A percentile compares a stretch with the other conserved stretches of the same genome.
phyloP scores from a whole-genome alignment of 306 rosid genomes.

The Glycine tomentella region DNA sequence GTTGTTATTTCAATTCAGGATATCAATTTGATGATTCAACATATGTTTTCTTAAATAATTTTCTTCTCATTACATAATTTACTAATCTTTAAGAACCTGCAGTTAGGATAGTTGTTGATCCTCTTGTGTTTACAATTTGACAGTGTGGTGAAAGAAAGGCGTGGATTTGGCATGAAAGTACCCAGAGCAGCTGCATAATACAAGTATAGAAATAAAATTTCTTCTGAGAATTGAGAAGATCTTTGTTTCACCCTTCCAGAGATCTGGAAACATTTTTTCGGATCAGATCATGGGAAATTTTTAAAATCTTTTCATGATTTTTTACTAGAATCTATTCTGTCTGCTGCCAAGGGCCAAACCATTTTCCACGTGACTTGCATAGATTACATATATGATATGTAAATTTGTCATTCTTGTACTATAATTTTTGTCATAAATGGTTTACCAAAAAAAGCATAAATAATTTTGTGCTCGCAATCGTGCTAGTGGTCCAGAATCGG shows the following conservation, averaged over 20 bases:
- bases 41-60: neutral
- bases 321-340: conserved; percentile 22
- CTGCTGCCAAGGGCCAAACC: neutral
- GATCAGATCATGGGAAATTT: neutral
- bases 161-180: conserved; percentile 94
- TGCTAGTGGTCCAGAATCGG: conserved; percentile 9
- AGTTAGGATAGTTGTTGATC: conserved; percentile 25
- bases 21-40: conserved; percentile 23
- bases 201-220: neutral
- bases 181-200: conserved; percentile 64
- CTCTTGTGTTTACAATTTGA: conserved; percentile 44
- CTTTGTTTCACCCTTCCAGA: conserved; percentile 32
- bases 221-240: conserved; percentile 17
- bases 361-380: conserved; percentile 4
- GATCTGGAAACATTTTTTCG: conserved; percentile 26
- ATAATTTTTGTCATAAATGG: conserved; percentile 9
- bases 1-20: conserved; percentile 10
- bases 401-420: conserved; percentile 42
- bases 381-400: neutral
- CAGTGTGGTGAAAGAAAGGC: conserved; percentile 93
- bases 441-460: neutral
- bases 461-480: conserved; percentile 31
- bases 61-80: neutral
- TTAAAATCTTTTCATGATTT: conserved; percentile 27
- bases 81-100: conserved; percentile 16